Evolutionary conservation across 2,329 filamentous ascomycete genomes (phyloP).

Genomic region (Anthostomella pinea): DNA sequence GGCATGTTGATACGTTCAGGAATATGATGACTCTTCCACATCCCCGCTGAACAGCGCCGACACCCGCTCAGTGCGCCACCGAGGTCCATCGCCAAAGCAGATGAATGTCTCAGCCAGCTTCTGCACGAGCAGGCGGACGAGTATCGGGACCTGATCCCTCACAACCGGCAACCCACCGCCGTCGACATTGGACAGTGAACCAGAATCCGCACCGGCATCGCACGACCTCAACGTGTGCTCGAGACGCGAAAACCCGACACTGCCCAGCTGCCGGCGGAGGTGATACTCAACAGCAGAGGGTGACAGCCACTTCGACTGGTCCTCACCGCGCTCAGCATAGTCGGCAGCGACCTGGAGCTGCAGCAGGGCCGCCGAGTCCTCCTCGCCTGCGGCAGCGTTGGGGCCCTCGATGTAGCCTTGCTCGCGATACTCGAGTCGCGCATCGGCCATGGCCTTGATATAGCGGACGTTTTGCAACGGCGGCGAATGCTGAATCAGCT

Average conservation of each 20-base stretch:
- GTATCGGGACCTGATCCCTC: not conserved
- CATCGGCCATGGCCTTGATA: conserved; percentile 22
- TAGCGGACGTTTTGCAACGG: conserved; percentile 17
- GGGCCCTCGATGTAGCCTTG: conserved; percentile 15
- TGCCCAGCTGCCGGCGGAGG: conserved; percentile 17
- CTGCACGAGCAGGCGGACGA: conserved; percentile 16
- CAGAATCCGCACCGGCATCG: too few species aligned
- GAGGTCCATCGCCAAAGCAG: conserved; percentile 29
- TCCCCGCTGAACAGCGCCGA: conserved; percentile 15
- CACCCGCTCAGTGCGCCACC: conserved; percentile 20
- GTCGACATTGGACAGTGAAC: not conserved
- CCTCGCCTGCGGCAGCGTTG: conserved; percentile 9
- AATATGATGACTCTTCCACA: too few species aligned
- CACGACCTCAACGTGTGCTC: too few species aligned
- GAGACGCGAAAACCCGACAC: conserved; percentile 13
- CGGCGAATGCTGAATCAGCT: conserved; percentile 17
- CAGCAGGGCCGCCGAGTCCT: conserved; percentile 7
- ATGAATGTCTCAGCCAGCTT: conserved; percentile 21
- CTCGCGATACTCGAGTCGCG: conserved; percentile 20
- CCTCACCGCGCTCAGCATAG: conserved; percentile 13
- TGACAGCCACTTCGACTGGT: conserved; percentile 18
- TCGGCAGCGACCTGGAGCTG: conserved; percentile 12
- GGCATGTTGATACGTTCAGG: too few species aligned
- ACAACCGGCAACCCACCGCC: too few species aligned
- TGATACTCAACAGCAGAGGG: conserved; percentile 19